Conservation (phyloP, 73 alveolate species). For the Effrenium voratum region DNA sequence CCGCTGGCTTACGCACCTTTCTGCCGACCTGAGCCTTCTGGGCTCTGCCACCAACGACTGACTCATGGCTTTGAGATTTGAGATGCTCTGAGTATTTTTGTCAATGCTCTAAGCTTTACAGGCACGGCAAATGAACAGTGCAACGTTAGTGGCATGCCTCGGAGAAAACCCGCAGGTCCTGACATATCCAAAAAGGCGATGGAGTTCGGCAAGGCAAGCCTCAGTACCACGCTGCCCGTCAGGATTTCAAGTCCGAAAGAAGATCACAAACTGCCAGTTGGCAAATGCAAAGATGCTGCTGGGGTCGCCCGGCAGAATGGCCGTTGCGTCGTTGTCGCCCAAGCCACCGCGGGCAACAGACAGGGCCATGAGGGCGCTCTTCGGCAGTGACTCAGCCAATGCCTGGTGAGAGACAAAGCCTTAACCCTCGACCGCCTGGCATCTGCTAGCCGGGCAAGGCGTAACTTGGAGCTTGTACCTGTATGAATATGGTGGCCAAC, state of each 20-base stretch:
- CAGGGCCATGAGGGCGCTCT: slow-evolving; percentile 57
- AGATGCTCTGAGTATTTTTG: too few species aligned
- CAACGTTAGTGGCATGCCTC: neutral
- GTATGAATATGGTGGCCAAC: too few species aligned
- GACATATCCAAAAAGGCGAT: slow-evolving; percentile 61
- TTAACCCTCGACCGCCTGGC: too few species aligned
- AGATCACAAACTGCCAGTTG: neutral
- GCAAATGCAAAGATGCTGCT: neutral
- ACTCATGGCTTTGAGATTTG: too few species aligned
- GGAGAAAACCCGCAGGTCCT: neutral
- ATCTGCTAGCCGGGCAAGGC: too few species aligned
- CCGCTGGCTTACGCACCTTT: too few species aligned
- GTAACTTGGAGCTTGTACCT: too few species aligned
- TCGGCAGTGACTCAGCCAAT: slow-evolving; percentile 27
- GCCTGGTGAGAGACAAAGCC: neutral
- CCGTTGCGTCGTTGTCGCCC: slow-evolving; percentile 55
- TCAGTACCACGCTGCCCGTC: neutral
- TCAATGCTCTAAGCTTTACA: too few species aligned
- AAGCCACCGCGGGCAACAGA: slow-evolving; percentile 64
- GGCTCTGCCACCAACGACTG: too few species aligned
- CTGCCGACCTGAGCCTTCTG: too few species aligned
- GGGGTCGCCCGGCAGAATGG: neutral
- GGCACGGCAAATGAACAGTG: neutral
- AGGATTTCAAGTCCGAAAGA: neutral
- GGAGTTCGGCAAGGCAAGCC: slow-evolving; percentile 72